Base-by-base conservation (phyloP, 2,329 filamentous ascomycete genomes). In the Falciphora oryzae region DNA sequence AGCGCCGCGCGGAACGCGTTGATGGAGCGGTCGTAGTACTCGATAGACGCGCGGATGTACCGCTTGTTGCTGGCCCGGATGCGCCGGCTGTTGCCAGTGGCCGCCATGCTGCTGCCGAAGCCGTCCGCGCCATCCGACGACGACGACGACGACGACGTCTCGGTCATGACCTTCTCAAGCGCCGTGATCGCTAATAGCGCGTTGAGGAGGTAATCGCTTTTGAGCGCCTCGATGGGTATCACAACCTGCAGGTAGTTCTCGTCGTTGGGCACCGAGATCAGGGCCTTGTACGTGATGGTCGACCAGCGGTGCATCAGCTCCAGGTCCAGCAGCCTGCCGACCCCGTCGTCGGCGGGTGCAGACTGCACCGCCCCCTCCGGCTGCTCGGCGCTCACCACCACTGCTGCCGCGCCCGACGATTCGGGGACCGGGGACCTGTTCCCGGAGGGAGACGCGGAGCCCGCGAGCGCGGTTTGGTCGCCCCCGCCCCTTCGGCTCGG, bases 151-250 rank as follows among this genome's bases (percentile, higher is more conserved):
- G 35, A 27, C 1, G 50, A 22, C 18, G 53, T 18, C 53, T 63
- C 62, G 16, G 62, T 59, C 57, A 63, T 35, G 62, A 50, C 62
- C 62, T 59, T 63, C 8, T 63, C 62, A 31, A 63, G 57, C 27
- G 62, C 62, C 57, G 62, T 63, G 29, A 63, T n/a, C n/a, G 62
- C 62, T 53, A 95, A 83, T 61, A 95, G 80, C 76, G 93, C 69
- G 66, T 71, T 70, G 56, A 71, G 66, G 82, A 65, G 64, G 57
- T 14, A 58, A 16, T 61, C 62, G 32, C 28, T 16, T 25, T 44
- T 57, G 29, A 63, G 35, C 16, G 62, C 63, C 59, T 61, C 44
- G 38, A 32, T 50, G 27, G 63, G 63, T 11, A 64, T 16, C 14
- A 35, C n/a, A 7, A 56, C 57, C 63, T 64, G 63, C 29, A 64